Evolutionary conservation across 192 early-diverging fungal species (phyloP).

Genomic region (Coemansia reversa): DNA sequence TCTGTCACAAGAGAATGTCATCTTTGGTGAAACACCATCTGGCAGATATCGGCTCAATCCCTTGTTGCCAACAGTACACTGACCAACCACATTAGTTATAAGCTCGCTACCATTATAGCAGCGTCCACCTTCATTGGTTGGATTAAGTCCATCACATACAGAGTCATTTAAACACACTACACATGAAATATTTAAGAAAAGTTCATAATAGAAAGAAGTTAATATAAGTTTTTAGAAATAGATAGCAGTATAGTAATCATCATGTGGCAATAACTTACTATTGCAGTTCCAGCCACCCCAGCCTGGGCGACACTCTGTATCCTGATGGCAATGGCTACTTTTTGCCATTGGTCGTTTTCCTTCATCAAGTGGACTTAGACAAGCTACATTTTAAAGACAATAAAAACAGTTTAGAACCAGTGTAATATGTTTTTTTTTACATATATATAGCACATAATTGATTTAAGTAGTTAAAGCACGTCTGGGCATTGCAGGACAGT

Average conservation of each 20-base stretch:
- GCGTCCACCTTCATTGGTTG: conserved; percentile 68
- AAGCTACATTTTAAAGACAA: conserved; percentile 56
- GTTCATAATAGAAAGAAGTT: neutral
- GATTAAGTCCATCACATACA: conserved; percentile 67
- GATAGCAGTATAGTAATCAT: too few relatives aligned
- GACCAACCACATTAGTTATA: conserved; percentile 65
- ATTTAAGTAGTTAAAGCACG: neutral
- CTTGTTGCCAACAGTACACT: conserved; percentile 74
- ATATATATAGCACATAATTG: neutral
- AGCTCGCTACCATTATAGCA: conserved; percentile 75
- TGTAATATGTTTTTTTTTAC: neutral
- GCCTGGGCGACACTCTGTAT: conserved; percentile 74
- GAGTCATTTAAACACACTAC: conserved; percentile 64
- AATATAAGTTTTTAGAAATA: neutral
- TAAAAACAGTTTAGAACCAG: neutral
- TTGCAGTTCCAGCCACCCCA: conserved; percentile 97
- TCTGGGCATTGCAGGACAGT: neutral
- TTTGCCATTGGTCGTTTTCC: conserved; percentile 58
- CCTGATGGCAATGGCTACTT: conserved; percentile 56
- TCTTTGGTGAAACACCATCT: conserved; percentile 66
- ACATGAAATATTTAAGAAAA: neutral
- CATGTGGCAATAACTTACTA: conserved; percentile 30
- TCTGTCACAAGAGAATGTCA: conserved; percentile 72
- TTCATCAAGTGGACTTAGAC: conserved; percentile 68
- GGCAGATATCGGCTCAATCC: conserved; percentile 54